phyloP scores from a whole-genome alignment of 2,329 filamentous ascomycete genomes.

The Diaporthe australafricana region DNA sequence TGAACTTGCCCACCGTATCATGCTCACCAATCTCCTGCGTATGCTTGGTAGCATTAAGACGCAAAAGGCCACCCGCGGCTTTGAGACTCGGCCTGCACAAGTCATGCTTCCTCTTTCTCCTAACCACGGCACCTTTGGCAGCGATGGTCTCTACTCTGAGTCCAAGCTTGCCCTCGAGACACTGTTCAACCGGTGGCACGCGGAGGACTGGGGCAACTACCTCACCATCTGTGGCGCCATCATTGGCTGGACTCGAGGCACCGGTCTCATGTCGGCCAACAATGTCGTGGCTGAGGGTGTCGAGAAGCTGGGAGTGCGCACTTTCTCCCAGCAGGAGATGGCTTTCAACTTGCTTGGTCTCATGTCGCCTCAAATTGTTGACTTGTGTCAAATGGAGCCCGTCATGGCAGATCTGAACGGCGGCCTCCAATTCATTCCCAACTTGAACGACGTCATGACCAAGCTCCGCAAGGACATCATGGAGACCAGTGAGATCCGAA shows the following conservation, averaged over 20 bases:
- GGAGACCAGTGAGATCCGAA: conserved; percentile 93
- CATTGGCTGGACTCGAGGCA: conserved; percentile 99
- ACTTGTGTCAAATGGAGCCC: conserved; percentile 94
- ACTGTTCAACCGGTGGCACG: conserved; percentile 98
- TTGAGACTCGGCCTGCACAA: conserved; percentile 95
- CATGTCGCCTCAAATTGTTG: conserved; percentile 93
- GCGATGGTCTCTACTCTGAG: conserved; percentile 97
- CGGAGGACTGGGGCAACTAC: conserved; percentile 96
- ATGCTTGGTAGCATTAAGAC: conserved; percentile 91
- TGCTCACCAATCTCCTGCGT: conserved; percentile 96
- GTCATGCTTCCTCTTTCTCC: conserved; percentile 96
- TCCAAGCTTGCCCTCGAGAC: conserved; percentile 98
- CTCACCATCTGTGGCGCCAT: conserved; percentile 98
- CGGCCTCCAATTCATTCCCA: conserved; percentile 95
- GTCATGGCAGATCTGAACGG: conserved; percentile 98
- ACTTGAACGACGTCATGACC: conserved; percentile 94
- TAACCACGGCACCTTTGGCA: conserved; percentile 98
- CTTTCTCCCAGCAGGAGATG: conserved; percentile 99
- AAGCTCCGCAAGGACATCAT: conserved; percentile 93
- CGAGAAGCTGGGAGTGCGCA: conserved; percentile 95
- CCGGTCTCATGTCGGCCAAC: conserved; percentile 97
- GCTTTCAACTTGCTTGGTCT: conserved; percentile 97
- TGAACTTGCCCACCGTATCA: conserved; percentile 97
- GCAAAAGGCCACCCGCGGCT: conserved; percentile 88
- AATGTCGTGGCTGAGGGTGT: conserved; percentile 98